These are phyloP conservation scores for Tuber umbilicatum DNA, from an alignment of 495 filamentous ascomycete species.

Conservation along the genomic window DNA sequence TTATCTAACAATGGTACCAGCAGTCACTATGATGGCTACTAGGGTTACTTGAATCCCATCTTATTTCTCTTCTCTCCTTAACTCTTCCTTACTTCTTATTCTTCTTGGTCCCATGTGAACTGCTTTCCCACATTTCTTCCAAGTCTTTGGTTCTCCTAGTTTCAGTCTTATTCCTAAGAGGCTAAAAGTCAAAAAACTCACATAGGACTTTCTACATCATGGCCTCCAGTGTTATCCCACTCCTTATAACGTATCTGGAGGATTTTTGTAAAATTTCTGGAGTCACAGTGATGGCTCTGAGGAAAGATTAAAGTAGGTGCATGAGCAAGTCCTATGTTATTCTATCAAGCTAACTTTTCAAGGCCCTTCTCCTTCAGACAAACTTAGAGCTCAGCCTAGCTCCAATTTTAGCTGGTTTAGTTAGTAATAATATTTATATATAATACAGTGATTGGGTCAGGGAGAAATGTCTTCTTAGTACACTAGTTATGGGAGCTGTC, in stretches of 20 bases:
- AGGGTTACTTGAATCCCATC: too few species aligned
- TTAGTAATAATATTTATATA: background rate
- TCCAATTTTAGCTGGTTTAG: background rate
- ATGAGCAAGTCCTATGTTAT: background rate
- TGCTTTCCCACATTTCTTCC: too few species aligned
- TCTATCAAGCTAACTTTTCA: background rate
- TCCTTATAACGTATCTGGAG: background rate
- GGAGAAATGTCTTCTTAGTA: background rate
- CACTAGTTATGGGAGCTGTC: background rate
- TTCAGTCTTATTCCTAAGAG: too few species aligned
- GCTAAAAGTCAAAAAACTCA: too few species aligned
- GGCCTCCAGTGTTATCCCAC: too few species aligned
- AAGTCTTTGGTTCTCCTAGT: too few species aligned
- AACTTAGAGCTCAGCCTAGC: background rate
- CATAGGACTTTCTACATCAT: background rate
- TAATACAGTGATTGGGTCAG: background rate
- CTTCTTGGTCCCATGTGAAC: too few species aligned
- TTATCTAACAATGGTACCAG: too few species aligned
- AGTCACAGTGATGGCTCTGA: background rate
- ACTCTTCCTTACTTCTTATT: too few species aligned
- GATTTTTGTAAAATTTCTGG: background rate
- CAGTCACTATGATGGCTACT: too few species aligned
- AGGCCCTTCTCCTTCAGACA: background rate
- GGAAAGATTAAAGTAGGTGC: background rate
- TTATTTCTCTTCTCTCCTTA: too few species aligned